Evolutionary conservation across 352 stramenopile genomes (phyloP).

Genomic region (Globisporangium paroecandrum): DNA sequence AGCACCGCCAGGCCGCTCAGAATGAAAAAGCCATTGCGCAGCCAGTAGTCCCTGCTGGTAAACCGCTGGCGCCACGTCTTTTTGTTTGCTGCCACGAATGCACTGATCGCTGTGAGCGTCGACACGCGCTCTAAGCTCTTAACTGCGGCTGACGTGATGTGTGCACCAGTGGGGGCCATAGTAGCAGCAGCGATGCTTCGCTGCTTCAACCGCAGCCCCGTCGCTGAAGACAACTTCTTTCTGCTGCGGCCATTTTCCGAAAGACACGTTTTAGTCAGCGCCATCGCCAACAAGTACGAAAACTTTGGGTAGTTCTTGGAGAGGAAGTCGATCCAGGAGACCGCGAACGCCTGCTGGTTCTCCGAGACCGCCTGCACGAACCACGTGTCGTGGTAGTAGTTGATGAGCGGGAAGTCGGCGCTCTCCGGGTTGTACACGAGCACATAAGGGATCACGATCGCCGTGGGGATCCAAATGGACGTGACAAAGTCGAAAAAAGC

Average conservation of each 20-base stretch:
- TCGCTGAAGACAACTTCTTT: background rate
- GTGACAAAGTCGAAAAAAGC: constrained; percentile 6
- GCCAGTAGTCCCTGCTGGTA: background rate
- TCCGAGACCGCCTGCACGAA: constrained; percentile 8
- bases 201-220: background rate
- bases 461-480: background rate
- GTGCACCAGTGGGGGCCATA: background rate
- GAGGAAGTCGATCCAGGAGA: constrained; percentile 11
- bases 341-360: constrained; percentile 4
- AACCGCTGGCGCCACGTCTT: background rate
- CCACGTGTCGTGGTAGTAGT: constrained; percentile 16
- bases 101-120: background rate
- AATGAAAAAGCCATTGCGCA: background rate
- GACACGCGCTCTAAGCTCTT: background rate
- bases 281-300: background rate
- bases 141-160: background rate
- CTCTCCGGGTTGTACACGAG: background rate
- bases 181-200: background rate
- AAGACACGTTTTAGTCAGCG: constrained; percentile 3
- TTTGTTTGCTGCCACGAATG: background rate
- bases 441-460: constrained; percentile 10
- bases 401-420: constrained; percentile 12
- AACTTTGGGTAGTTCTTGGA: constrained; percentile 11
- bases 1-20: background rate
- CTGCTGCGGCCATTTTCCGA: background rate